Evolutionary conservation across 768 basidiomycete genomes (phyloP), one percentile per base, ranked within the genome.

Genomic region (Rhodocollybia butyracea): DNA sequence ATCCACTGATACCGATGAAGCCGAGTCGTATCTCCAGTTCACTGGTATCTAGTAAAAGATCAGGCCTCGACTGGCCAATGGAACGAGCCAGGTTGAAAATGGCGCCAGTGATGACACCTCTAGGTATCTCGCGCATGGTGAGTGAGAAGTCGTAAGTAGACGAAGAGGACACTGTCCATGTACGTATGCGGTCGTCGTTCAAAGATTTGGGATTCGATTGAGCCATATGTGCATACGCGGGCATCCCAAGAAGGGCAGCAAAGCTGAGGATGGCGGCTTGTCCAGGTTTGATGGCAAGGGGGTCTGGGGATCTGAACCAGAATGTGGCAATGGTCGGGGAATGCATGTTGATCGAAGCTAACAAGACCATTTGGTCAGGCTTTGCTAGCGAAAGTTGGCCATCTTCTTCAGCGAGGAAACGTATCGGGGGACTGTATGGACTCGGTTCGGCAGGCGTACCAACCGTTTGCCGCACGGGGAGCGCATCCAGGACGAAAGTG

Each of bases 131-230:
- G 30, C 82, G 74, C 71, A 86, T 79, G 17, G 85, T 86, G 10
- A 85, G 59, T 15, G 74, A 65, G 63, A 79, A 78, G 11, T 64
- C 46, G 39, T 55, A 58, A 31, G 65, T 63, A 15, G 57, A 50
- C 13, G 73, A 73, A 19, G 59, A 55, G 2, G 84, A 84, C 17
- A 85, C 72, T 0, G 84, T 85, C 83, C 83, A 86, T 3, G 84
- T 85, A 11, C 84, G 79, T 13, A 86, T 77, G 47, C 81, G 76
- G 59, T 86, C 83, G 62, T 85, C 84, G 60, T 83, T 83, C 17
- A 81, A 68, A 11, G 73, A 70, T 19, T 68, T 74, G 1, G 77
- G 76, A 12, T 74, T 70, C 11, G 61, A 53, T 30, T 73, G 73
- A 3, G 79, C 73, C 74, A 85, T 83, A 60, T 85, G 84, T 46